Percentiles rank a stretch among this genome's conserved stretches.
Evolutionary conservation across 352 stramenopile species (phyloP).

Genomic region (Aphanomyces astaci): DNA sequence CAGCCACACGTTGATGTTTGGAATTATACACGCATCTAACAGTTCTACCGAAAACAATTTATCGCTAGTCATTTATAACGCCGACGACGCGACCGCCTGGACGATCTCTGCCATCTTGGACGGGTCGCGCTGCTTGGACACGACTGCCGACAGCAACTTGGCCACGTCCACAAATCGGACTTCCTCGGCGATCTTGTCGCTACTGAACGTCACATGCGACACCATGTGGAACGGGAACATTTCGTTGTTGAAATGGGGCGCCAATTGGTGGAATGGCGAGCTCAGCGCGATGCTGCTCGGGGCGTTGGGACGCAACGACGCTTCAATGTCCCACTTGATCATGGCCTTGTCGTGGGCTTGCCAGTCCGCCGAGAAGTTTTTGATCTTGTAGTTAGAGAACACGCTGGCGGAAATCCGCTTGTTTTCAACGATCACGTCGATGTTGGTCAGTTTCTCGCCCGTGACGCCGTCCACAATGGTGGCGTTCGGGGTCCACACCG

Average conservation of each 20-base stretch:
- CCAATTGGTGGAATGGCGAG: slow-evolving; percentile 54
- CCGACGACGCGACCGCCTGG: slow-evolving; percentile 16
- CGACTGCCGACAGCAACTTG: slow-evolving; percentile 18
- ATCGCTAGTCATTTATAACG: slow-evolving; percentile 2
- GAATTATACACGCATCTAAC: slow-evolving; percentile 10
- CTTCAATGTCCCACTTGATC: slow-evolving; percentile 69
- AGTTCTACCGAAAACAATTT: neutral
- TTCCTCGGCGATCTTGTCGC: slow-evolving; percentile 68
- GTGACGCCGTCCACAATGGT: slow-evolving; percentile 61
- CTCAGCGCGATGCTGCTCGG: slow-evolving; percentile 50
- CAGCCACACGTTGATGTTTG: neutral
- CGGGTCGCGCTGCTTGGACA: slow-evolving; percentile 16
- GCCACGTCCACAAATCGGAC: slow-evolving; percentile 35
- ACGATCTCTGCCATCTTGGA: slow-evolving; percentile 15
- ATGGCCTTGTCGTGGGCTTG: slow-evolving; percentile 68
- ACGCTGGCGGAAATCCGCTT: slow-evolving; percentile 52
- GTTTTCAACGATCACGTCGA: slow-evolving; percentile 52
- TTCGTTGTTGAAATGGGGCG: slow-evolving; percentile 42
- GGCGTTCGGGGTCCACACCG: slow-evolving; percentile 54
- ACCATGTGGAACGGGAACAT: slow-evolving; percentile 61
- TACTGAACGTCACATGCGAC: slow-evolving; percentile 74
- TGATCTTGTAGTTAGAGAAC: slow-evolving; percentile 75
- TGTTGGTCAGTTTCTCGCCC: slow-evolving; percentile 36
- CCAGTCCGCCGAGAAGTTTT: slow-evolving; percentile 75
- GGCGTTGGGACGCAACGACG: slow-evolving; percentile 39